Evolutionary conservation across 208 protist species (phyloP), one percentile per base, ranked within the genome.

Genomic region (Trypanosoma platydactyli): DNA sequence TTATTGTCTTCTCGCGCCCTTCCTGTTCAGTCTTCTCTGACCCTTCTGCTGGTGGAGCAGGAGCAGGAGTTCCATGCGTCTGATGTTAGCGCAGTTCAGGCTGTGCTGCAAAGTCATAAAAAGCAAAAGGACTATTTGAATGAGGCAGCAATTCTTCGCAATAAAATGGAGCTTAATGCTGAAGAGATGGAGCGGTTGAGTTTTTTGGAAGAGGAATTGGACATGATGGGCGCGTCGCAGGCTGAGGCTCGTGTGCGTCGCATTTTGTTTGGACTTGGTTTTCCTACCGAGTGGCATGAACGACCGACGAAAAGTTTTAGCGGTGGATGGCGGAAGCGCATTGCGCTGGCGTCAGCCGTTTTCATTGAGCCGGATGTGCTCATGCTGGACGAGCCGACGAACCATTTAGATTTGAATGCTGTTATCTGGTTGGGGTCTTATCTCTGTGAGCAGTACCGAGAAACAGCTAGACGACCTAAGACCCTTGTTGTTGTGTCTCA

Each of bases 341-440:
- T 98, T 27, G 87, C 95, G 7, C 88, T 99, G 33, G 97, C 97
- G 13, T 84, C 80, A 3, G 97, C 97, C 0, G 84, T 99, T 46
- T 98, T 98, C 67, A 92, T 91, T 44, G 85, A 98, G 66, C 97
- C 97, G 0, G 89, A 98, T 68, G 80, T 99, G 38, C 81, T 99
- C 13, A 79, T 99, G 71, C 86, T 99, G 6, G 98, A 99, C 76
- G 98, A 99, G 83, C 98, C 98, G 18, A 98, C 96, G 24, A 99
- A 99, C 78, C 96, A 99, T 76, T 79, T 99, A 20, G 97, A 99
- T 65, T 72, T 98, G n/a, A 92, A 94, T 60, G 92, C 94, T 25
- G 85, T 98, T 5, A 83, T 98, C 51, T 99, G 96, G 96, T 88
- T 98, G 1, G 92, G 98, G 73, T 80, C 86, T 11, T 98, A 95